These are phyloP conservation scores for Russula abietina DNA, from an alignment of 768 basidiomycete genomes.

Conservation along the genomic window DNA sequence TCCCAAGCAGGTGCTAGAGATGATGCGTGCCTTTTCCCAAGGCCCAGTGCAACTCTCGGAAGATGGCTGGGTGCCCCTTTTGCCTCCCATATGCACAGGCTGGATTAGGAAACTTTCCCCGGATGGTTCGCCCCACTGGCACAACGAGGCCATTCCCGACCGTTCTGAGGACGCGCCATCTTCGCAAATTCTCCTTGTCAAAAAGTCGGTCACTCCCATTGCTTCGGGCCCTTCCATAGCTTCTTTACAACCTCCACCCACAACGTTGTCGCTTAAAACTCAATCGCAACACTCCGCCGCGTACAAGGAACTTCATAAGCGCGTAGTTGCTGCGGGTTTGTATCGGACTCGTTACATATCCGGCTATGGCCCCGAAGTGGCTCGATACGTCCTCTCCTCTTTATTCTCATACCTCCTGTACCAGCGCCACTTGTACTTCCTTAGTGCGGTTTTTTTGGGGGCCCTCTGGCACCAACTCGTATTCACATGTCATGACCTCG, in stretches of 20 bases:
- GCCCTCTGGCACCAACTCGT: slow-evolving; percentile 93
- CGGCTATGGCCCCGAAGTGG: slow-evolving; percentile 85
- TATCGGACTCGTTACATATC: slow-evolving; percentile 78
- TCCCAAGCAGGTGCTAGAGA: slow-evolving; percentile 46
- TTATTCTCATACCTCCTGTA: slow-evolving; percentile 56
- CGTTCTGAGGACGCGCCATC: slow-evolving; percentile 29
- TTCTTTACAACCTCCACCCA: slow-evolving; percentile 48
- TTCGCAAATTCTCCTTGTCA: slow-evolving; percentile 61
- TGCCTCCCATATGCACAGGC: slow-evolving; percentile 82
- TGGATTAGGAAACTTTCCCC: slow-evolving; percentile 59
- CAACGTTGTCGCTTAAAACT: slow-evolving; percentile 46
- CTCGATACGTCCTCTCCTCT: slow-evolving; percentile 70
- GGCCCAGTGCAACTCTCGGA: slow-evolving; percentile 57
- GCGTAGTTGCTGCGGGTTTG: slow-evolving; percentile 70
- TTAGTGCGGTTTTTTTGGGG: slow-evolving; percentile 78
- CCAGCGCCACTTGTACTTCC: slow-evolving; percentile 53
- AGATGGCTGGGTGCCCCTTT: slow-evolving; percentile 62
- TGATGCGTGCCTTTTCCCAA: slow-evolving; percentile 59
- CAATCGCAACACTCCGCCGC: slow-evolving; percentile 69
- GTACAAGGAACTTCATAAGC: slow-evolving; percentile 72
- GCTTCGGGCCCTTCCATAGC: slow-evolving; percentile 38
- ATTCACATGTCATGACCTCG: slow-evolving; percentile 90
- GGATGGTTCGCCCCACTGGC: slow-evolving; percentile 31
- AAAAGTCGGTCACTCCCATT: slow-evolving; percentile 31
- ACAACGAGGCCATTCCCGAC: slow-evolving; percentile 12